Base-by-base conservation (phyloP, 1,284 basidiomycete genomes). In the Ustilago vetiveriae region DNA sequence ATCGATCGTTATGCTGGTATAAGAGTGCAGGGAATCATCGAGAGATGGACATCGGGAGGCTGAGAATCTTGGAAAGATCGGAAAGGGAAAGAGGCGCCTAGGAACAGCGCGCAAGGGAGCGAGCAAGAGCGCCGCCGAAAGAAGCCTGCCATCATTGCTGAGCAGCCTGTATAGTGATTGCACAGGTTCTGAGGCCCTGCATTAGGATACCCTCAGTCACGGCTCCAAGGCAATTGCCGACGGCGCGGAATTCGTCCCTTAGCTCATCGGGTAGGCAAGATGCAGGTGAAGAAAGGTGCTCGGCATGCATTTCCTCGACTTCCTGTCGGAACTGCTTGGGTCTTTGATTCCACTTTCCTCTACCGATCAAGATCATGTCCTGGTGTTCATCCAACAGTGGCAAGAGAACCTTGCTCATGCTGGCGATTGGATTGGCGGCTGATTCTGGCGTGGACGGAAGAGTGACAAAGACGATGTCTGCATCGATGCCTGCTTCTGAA, bases 321-420 rank as follows among this genome's bases (percentile, higher is more conserved):
- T 72, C 60, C 7, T 26, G 17, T 5, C 72, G 42, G 41, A 74
- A 74, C 21, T 57, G 39, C 17, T 52, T 54, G 3, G 62, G 54
- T 10, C 72, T 43, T 33, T 74, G 72, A 32, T 49, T 55, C 42
- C 64, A 47, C 23, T 74, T 74, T 7, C 72, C 72, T 22, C 70
- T 39, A 3, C 72, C 72, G 29, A 74, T 35, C 6, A 74, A 30
- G 13, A 74, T 35, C 59, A 74, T 51, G 32, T 74, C 72, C 22
- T 35, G 40, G 10, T 41, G 49, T 30, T 46, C 46, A 21, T 67
- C 59, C 4, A 62, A 32, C 10, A 74, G 32, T 1, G 62, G 57
- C 2, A 57, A 32, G 4, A 69, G 45, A 3, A 58, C 17, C 13
- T 27, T 37, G 41, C 46, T 33, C 46, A 60, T 54, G 33, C 49